Percentiles rank a stretch among this genome's conserved stretches.
Evolutionary conservation across 1,284 basidiomycete species (phyloP).

Genomic region (Rhodotorula sp.): DNA sequence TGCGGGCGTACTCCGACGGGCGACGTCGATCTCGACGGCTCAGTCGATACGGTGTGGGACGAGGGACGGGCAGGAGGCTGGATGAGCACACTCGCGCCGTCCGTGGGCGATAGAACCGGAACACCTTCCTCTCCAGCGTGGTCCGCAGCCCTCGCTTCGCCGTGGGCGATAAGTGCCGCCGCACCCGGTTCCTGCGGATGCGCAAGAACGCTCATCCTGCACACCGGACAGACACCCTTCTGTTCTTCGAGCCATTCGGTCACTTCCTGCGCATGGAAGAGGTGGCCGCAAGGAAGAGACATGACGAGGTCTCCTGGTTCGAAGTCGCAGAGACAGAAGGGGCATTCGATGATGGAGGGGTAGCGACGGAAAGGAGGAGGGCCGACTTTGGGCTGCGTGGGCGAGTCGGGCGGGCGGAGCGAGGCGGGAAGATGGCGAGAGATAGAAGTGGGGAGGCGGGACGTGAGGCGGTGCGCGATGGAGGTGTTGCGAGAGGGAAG

Average conservation of each 20-base stretch:
- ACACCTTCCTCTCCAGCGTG: not conserved
- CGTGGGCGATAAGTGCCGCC: not conserved
- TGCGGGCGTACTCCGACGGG: not conserved
- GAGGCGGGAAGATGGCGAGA: not conserved
- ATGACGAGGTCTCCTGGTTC: conserved; percentile 78
- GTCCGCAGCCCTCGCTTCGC: not conserved
- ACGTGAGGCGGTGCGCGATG: conserved; percentile 2
- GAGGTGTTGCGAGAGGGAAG: not conserved
- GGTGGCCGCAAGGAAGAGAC: conserved; percentile 83
- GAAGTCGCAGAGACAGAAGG: conserved; percentile 84
- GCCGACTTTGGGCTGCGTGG: not conserved
- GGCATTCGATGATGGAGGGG: conserved; percentile 61
- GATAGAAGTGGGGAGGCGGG: conserved; percentile 6
- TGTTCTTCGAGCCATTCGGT: conserved; percentile 84
- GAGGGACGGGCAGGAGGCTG: not conserved
- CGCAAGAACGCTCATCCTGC: conserved; percentile 11
- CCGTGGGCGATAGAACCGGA: too few species aligned
- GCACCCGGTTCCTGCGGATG: not conserved
- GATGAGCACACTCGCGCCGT: not conserved
- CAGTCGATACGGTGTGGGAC: too few species aligned
- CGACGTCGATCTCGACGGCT: not conserved
- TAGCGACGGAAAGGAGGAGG: conserved; percentile 10
- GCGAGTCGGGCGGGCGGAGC: not conserved
- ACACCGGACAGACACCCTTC: conserved; percentile 59
- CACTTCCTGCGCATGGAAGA: conserved; percentile 80